A percentile compares a stretch with the other conserved stretches of the same genome.
Conservation (phyloP, 2,329 filamentous ascomycete species). For the Grosmannia clavigera region DNA sequence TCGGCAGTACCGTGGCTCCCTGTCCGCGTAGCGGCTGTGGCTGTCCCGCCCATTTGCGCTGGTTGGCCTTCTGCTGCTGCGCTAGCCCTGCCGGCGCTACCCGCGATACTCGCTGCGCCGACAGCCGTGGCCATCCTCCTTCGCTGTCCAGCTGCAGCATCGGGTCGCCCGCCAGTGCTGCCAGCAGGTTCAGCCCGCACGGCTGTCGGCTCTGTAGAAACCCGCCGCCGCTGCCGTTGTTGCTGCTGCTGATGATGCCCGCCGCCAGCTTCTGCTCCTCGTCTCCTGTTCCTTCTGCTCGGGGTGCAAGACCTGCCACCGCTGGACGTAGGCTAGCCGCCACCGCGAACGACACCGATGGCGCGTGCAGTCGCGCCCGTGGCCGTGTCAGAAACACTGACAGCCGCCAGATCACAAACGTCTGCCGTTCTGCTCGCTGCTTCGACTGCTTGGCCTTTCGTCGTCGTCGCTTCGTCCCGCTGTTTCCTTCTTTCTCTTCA, state of each 20-base stretch:
- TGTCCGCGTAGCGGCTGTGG: conserved; percentile 49
- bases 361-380: conserved; percentile 52
- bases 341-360: conserved; percentile 52
- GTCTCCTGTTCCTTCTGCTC: background rate
- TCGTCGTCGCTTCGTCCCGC: conserved; percentile 13
- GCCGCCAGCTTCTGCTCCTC: background rate
- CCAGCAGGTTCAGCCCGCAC: conserved; percentile 63
- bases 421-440: conserved; percentile 20
- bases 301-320: conserved; percentile 17
- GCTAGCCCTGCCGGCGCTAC: conserved; percentile 45
- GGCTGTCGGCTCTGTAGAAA: conserved; percentile 60
- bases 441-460: conserved; percentile 5
- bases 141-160: conserved; percentile 29
- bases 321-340: conserved; percentile 46
- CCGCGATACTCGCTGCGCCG: conserved; percentile 60
- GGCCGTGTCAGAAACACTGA: conserved; percentile 45
- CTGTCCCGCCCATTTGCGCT: conserved; percentile 14
- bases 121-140: conserved; percentile 42
- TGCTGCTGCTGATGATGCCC: too few species aligned
- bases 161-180: conserved; percentile 57
- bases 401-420: conserved; percentile 49
- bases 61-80: background rate
- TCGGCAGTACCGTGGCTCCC: conserved; percentile 43
- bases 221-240: conserved; percentile 22
- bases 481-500: conserved; percentile 2